Conservation (phyloP, 441 rosid species). For the Pelargonium fulgidum region DNA sequence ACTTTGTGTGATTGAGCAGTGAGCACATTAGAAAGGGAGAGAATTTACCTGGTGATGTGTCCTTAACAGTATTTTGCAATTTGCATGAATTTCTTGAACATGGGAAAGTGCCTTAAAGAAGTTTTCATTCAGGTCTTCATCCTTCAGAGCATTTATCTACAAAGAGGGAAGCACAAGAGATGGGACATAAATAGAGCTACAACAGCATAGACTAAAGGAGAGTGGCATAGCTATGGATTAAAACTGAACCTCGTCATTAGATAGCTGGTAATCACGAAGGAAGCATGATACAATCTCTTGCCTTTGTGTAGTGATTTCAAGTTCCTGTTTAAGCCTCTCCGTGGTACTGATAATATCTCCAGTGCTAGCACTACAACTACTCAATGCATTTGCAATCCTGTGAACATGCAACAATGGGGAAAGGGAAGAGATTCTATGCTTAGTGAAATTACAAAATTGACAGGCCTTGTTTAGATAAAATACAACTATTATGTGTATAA, state of each 20-base stretch:
- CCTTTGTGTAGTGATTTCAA: conserved; percentile 77
- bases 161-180: conserved; percentile 4
- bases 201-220: background rate
- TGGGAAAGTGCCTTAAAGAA: conserved; percentile 91
- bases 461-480: too few species aligned
- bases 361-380: conserved; percentile 76
- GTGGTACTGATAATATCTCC: conserved; percentile 83
- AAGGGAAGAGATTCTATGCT: background rate
- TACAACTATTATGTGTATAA: too few species aligned
- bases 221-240: conserved; percentile 1
- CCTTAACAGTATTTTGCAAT: conserved; percentile 83
- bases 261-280: conserved; percentile 89
- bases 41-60: conserved; percentile 83
- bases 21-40: background rate
- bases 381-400: conserved; percentile 79
- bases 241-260: conserved; percentile 63
- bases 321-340: conserved; percentile 85
- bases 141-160: conserved; percentile 82
- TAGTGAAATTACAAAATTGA: background rate
- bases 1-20: background rate
- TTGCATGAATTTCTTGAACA: conserved; percentile 90
- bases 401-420: conserved; percentile 1
- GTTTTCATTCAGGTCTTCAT: conserved; percentile 66
- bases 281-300: conserved; percentile 86
- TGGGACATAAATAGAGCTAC: background rate